Evolutionary conservation across 73 alveolate genomes (phyloP).

Genomic region (Paramecium tetraurelia): DNA sequence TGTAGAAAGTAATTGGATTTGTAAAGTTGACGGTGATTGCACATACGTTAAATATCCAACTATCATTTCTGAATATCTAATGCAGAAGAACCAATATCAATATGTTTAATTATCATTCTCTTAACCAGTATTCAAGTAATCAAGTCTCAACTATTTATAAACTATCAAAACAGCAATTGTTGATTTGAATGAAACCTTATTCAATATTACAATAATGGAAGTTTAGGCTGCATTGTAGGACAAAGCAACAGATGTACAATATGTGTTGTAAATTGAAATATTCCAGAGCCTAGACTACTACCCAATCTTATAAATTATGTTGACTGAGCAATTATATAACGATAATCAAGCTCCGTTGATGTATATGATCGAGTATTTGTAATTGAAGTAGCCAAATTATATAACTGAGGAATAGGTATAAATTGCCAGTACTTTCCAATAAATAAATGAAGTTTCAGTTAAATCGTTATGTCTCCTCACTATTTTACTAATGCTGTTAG

Average conservation of each 20-base stretch:
- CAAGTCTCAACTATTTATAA: background rate
- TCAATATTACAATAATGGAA: background rate
- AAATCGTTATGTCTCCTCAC: background rate
- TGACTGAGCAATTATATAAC: background rate
- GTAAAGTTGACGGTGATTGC: background rate
- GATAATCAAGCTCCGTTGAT: background rate
- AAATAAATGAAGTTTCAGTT: background rate
- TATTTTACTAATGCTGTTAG: background rate
- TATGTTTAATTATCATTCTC: background rate
- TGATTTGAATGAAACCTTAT: background rate
- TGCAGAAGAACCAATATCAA: background rate
- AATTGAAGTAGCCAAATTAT: background rate
- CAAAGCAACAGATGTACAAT: background rate
- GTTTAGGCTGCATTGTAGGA: background rate
- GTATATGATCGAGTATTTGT: background rate
- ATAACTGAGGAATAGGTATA: background rate
- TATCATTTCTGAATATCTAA: background rate
- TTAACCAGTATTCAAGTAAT: background rate
- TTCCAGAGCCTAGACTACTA: background rate
- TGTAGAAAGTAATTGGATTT: background rate
- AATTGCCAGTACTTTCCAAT: background rate
- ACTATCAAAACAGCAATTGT: background rate
- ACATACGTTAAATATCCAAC: background rate
- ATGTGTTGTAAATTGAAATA: background rate
- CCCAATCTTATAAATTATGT: background rate